A percentile compares a stretch with the other conserved stretches of the same genome.
Evolutionary conservation across 164 flowering plant species (phyloP).

Genomic region (Tetrastigma voinierianum): DNA sequence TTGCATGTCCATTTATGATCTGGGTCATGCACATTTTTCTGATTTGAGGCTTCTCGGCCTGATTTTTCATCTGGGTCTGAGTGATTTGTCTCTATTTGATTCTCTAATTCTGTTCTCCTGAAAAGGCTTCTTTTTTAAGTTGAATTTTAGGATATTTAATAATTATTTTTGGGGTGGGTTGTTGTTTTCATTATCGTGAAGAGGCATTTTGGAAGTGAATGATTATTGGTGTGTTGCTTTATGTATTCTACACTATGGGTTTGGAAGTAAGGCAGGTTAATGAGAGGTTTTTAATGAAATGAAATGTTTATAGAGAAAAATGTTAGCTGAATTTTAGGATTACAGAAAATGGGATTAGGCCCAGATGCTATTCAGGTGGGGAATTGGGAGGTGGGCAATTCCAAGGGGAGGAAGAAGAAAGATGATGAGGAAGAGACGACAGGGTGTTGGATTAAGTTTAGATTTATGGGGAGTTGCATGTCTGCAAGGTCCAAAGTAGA

Average conservation of each 20-base stretch:
- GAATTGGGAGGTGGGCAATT: slow-evolving; percentile 22
- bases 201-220: not conserved
- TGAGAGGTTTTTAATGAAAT: slow-evolving; percentile 1
- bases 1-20: slow-evolving; percentile 12
- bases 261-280: not conserved
- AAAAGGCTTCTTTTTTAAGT: not conserved
- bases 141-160: too few relatives aligned
- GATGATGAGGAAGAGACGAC: slow-evolving; percentile 17
- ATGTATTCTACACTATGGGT: too few relatives aligned
- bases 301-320: not conserved
- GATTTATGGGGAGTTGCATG: slow-evolving; percentile 43
- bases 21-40: slow-evolving; percentile 8
- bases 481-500: slow-evolving; percentile 39
- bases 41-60: not conserved
- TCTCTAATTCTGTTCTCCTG: slow-evolving; percentile 3
- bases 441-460: slow-evolving; percentile 45
- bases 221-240: not conserved
- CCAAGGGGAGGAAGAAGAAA: slow-evolving; percentile 25
- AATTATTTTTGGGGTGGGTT: too few relatives aligned
- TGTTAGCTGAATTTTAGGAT: not conserved
- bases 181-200: not conserved
- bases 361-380: slow-evolving; percentile 29
- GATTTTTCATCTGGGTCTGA: slow-evolving; percentile 4
- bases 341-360: slow-evolving; percentile 37
- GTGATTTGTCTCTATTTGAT: not conserved